These are phyloP conservation scores for Xeromyces bisporus DNA, from an alignment of 495 filamentous ascomycete genomes.

Conservation along the genomic window DNA sequence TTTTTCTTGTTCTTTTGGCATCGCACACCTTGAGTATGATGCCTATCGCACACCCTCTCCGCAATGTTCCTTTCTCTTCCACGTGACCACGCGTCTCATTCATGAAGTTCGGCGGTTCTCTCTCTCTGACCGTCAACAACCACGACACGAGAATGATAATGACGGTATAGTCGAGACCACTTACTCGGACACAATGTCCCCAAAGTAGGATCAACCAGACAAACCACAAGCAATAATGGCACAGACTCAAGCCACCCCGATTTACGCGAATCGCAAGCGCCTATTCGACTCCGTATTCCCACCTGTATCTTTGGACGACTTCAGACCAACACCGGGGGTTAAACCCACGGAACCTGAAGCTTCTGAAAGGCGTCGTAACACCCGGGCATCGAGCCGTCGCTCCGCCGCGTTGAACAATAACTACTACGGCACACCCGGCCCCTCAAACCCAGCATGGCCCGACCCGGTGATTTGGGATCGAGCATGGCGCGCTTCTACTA, in stretches of 20 bases:
- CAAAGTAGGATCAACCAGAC: too few species aligned
- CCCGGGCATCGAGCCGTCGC: slow-evolving; percentile 2
- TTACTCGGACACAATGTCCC: slow-evolving; percentile 1
- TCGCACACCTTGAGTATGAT: too few species aligned
- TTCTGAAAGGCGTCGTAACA: slow-evolving; percentile 2
- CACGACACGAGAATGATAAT: not conserved
- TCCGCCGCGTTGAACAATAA: slow-evolving; percentile 7
- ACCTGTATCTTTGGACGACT: slow-evolving; percentile 21
- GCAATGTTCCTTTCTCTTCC: too few species aligned
- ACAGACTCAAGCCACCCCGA: slow-evolving; percentile 8
- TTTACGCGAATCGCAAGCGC: slow-evolving; percentile 22
- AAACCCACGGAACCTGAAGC: slow-evolving; percentile 9
- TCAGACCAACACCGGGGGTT: slow-evolving; percentile 13
- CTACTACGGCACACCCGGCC: slow-evolving; percentile 4
- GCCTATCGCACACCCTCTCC: too few species aligned
- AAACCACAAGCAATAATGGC: slow-evolving; percentile 6
- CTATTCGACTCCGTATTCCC: slow-evolving; percentile 38
- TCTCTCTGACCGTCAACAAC: too few species aligned
- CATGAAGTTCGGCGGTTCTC: too few species aligned
- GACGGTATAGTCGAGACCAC: not conserved
- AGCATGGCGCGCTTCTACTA: slow-evolving; percentile 52
- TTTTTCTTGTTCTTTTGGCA: too few species aligned
- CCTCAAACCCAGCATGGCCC: slow-evolving; percentile 4
- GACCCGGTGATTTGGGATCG: slow-evolving; percentile 49
- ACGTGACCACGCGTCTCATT: too few species aligned